Percentiles rank a stretch among this genome's conserved stretches.
Conservation (phyloP, 495 filamentous ascomycete species). For the Aspergillus campestris region DNA sequence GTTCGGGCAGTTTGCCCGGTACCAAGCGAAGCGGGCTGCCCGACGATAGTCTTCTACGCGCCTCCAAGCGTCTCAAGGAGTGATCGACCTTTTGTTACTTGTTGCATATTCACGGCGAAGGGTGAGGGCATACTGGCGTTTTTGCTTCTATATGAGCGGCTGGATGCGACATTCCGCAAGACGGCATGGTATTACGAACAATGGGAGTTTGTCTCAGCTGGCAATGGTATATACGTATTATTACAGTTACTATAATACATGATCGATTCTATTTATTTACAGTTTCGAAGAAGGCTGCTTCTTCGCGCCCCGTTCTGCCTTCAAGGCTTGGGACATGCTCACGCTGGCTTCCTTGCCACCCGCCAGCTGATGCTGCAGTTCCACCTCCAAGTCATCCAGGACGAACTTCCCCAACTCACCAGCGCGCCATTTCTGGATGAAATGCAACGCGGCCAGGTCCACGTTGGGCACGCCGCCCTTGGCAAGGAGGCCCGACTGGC, state of each 20-base stretch:
- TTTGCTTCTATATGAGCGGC: too few relatives aligned
- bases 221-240: too few relatives aligned
- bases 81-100: conserved; percentile 10
- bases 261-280: conserved; percentile 9
- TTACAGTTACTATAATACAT: background rate
- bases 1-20: conserved; percentile 76
- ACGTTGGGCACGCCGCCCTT: conserved; percentile 67
- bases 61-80: conserved; percentile 38
- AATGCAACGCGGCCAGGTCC: conserved; percentile 70
- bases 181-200: too few relatives aligned
- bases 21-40: conserved; percentile 85
- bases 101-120: background rate
- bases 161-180: too few relatives aligned
- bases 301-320: conserved; percentile 26
- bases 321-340: conserved; percentile 39
- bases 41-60: conserved; percentile 63
- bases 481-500: conserved; percentile 62
- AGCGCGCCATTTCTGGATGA: conserved; percentile 74
- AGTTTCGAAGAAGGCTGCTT: conserved; percentile 14
- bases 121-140: background rate
- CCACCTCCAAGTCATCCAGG: conserved; percentile 65
- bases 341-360: conserved; percentile 28
- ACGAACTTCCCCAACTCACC: conserved; percentile 70
- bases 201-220: too few relatives aligned
- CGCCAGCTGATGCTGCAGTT: conserved; percentile 34